Evolutionary conservation across 306 rosid genomes (phyloP).

Genomic region (Nissolia schottii): DNA sequence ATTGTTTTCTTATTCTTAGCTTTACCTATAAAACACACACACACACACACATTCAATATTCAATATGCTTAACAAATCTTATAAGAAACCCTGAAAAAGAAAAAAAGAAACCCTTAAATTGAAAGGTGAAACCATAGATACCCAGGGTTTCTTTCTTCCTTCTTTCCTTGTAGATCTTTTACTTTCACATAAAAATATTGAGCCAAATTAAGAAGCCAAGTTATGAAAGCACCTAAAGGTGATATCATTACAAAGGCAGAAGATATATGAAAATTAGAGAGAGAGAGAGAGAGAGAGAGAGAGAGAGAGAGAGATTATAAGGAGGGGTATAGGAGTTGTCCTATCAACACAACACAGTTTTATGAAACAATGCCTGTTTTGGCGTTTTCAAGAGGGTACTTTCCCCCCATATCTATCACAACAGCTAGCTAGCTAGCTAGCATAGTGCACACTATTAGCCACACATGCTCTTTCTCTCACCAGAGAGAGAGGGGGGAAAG

Average conservation of each 20-base stretch:
- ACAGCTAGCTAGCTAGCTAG: slow-evolving; percentile 20
- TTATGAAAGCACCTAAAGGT: background rate
- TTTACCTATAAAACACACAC: no score
- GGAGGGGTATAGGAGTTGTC: slow-evolving; percentile 53
- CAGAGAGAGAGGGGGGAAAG: background rate
- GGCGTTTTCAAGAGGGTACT: slow-evolving; percentile 33
- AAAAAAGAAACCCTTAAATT: slow-evolving; percentile 11
- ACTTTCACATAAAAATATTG: no score
- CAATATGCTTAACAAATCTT: no score
- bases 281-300: slow-evolving; percentile 26
- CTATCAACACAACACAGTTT: slow-evolving; percentile 51
- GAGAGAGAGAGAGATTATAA: slow-evolving; percentile 11
- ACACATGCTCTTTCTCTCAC: slow-evolving; percentile 19
- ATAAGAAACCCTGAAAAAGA: background rate
- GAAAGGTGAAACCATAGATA: background rate
- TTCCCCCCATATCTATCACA: slow-evolving; percentile 8
- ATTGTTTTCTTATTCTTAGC: no score
- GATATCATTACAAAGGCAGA: no score
- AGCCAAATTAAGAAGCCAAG: slow-evolving; percentile 1
- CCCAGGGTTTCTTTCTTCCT: background rate
- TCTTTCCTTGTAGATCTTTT: slow-evolving; percentile 7
- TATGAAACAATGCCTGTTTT: slow-evolving; percentile 32
- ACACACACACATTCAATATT: no score
- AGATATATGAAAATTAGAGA: no score
- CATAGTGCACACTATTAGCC: slow-evolving; percentile 20